Evolutionary conservation across 768 basidiomycete species (phyloP), one percentile per base, ranked within the genome.

Genomic region (Cyclocybe cylindracea): DNA sequence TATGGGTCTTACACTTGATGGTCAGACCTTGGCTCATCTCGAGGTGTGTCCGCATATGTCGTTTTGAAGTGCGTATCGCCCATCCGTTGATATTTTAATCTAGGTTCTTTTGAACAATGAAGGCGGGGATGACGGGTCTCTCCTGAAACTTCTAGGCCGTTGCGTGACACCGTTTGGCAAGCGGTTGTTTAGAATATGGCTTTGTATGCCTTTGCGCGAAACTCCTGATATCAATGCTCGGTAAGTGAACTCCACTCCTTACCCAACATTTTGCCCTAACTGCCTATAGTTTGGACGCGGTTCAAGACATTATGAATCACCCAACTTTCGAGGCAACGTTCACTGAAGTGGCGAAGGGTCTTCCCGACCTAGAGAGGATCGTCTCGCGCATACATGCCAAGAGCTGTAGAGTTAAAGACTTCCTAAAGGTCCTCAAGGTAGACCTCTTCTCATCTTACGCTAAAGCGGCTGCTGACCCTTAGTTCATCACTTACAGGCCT

Each of bases 111-210:
- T 92, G 43, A 99, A 99, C 67, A 94, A 87, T 59, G 94, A 97
- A 71, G 96, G 97, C 7, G 90, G 89, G 0, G 88, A 89, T 31
- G 94, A 96, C 31, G 97, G 97, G 1, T 88, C 96, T 0, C 72
- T 99, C 35, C 72, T 95, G 43, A 85, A 88, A 66, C 72, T 98
- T 14, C 73, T 99, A 11, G 81, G 84, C 35, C 78, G 90, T 51
- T 98, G 95, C 62, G 74, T 87, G 40, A 98, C 97, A 1, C 94
- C 97, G 2, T 98, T 93, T 55, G 97, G 94, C 37, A 98, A 98
- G 67, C 84, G 97, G 19, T 77, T 98, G 29, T 98, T 99, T 80
- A 84, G 95, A 38, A 89, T 96, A 47, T 99, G 97, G 97, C 76
- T 99, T 7, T 97, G 93, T 56, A 88, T 88, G 79, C 97, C 97